phyloP scores from a whole-genome alignment of 176 grass and related monocot genomes.

The Typha latifolia region DNA sequence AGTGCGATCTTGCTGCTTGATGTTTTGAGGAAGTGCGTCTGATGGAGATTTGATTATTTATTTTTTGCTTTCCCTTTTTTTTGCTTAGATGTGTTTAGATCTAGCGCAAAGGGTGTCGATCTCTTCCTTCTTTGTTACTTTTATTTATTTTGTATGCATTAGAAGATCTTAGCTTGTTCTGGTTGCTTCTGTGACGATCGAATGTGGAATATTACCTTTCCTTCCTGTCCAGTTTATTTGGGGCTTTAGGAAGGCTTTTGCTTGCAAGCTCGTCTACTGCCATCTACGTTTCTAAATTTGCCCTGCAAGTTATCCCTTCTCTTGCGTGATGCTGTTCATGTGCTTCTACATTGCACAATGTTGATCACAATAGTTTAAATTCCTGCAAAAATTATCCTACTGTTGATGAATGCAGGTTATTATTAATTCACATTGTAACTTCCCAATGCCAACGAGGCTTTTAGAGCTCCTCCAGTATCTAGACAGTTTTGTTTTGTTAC shows the following conservation, averaged over 20 bases:
- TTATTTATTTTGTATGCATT: constrained; percentile 5
- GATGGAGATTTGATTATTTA: constrained; percentile 7
- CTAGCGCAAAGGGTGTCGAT: constrained; percentile 15
- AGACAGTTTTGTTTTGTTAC: too few relatives aligned
- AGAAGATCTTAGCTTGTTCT: constrained; percentile 4
- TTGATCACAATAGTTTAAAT: not conserved
- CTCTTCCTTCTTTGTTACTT: constrained; percentile 1
- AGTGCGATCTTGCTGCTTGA: not conserved
- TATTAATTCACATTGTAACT: not conserved
- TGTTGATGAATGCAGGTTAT: not conserved
- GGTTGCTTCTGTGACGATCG: not conserved
- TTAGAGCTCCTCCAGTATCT: too few relatives aligned
- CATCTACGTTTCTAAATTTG: too few relatives aligned
- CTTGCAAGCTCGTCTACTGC: too few relatives aligned
- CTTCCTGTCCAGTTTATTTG: too few relatives aligned
- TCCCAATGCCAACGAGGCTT: too few relatives aligned
- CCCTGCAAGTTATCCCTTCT: not conserved
- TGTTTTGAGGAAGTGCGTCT: not conserved
- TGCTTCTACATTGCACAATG: not conserved
- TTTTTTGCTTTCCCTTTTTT: not conserved
- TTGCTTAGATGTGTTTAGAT: constrained; percentile 6
- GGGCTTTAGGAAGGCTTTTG: too few relatives aligned
- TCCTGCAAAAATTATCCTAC: not conserved
- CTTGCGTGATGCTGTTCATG: not conserved
- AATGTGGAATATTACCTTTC: not conserved